These are phyloP conservation scores for Raphanus raphanistrum DNA, from an alignment of 345 rosid species.

Conservation along the genomic window DNA sequence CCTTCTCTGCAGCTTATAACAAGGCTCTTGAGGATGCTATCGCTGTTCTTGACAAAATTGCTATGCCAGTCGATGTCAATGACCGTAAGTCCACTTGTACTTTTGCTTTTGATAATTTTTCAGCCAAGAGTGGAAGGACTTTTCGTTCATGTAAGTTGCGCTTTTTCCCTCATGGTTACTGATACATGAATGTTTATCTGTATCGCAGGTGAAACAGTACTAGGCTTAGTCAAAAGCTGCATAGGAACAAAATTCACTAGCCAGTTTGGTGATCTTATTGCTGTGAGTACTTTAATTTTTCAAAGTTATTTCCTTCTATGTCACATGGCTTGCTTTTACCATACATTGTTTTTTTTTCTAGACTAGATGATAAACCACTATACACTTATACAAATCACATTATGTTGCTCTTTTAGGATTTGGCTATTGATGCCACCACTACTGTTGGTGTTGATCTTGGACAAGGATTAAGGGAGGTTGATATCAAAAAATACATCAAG, in stretches of 20 bases:
- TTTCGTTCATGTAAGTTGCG: background rate
- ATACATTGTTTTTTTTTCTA: background rate
- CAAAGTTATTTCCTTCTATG: background rate
- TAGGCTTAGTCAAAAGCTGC: conserved; percentile 86
- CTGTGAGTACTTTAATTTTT: conserved; percentile 55
- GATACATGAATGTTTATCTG: background rate
- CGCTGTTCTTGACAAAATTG: conserved; percentile 88
- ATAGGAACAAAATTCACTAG: conserved; percentile 96
- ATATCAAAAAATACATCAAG: conserved; percentile 86
- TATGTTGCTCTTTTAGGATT: conserved; percentile 52
- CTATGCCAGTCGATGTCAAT: conserved; percentile 74
- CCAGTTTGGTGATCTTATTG: conserved; percentile 91
- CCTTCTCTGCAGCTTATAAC: conserved; percentile 65
- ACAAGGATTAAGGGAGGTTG: conserved; percentile 94
- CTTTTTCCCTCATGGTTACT: background rate
- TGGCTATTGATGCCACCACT: conserved; percentile 90
- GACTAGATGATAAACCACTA: background rate
- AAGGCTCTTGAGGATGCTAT: conserved; percentile 96
- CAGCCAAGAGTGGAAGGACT: background rate
- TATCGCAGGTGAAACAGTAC: conserved; percentile 46
- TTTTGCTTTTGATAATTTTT: background rate
- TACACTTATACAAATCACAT: background rate
- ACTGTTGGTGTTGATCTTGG: conserved; percentile 90
- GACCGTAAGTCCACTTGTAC: conserved; percentile 61
- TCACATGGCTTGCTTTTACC: background rate